Percentiles rank a stretch among this genome's conserved stretches.
These are phyloP conservation scores for Phytophthora colocasiae DNA, from an alignment of 352 stramenopile species.

Conservation along the genomic window DNA sequence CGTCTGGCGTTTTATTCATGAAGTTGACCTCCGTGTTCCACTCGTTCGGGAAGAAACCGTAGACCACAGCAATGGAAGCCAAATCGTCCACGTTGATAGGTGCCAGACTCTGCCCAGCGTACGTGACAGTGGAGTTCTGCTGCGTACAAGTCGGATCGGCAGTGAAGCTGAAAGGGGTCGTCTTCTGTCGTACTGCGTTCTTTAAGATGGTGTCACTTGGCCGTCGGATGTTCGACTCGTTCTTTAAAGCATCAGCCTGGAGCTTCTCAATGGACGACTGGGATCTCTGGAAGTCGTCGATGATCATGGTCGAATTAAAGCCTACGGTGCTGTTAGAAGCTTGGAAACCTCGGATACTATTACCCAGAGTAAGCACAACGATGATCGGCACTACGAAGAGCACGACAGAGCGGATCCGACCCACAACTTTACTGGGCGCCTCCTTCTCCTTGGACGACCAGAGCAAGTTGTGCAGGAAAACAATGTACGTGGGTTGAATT, in stretches of 20 bases:
- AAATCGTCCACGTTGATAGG: conserved; percentile 53
- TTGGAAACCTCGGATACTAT: conserved; percentile 58
- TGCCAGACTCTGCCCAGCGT: conserved; percentile 29
- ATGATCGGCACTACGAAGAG: conserved; percentile 53
- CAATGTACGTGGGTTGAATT: conserved; percentile 46
- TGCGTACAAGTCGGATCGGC: conserved; percentile 38
- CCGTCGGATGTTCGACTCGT: conserved; percentile 31
- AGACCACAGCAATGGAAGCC: conserved; percentile 45
- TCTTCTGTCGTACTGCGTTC: conserved; percentile 43
- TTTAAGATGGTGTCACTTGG: conserved; percentile 46
- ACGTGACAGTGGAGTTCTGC: conserved; percentile 28
- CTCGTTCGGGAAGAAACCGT: conserved; percentile 56
- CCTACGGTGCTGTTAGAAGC: conserved; percentile 56
- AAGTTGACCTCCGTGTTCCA: conserved; percentile 57
- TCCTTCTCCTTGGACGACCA: conserved; percentile 35
- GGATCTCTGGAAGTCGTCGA: conserved; percentile 50
- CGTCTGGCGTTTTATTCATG: conserved; percentile 19
- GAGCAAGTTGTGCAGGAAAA: conserved; percentile 60
- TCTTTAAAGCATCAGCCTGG: conserved; percentile 11
- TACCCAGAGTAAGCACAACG: conserved; percentile 49
- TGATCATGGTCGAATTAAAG: conserved; percentile 52
- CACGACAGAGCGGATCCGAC: conserved; percentile 23
- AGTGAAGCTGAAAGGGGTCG: conserved; percentile 44
- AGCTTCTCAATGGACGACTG: conserved; percentile 42
- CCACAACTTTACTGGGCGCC: conserved; percentile 17